These are phyloP conservation scores for Teratosphaeria epicoccoides DNA, from an alignment of 2,329 filamentous ascomycete species.

Conservation along the genomic window DNA sequence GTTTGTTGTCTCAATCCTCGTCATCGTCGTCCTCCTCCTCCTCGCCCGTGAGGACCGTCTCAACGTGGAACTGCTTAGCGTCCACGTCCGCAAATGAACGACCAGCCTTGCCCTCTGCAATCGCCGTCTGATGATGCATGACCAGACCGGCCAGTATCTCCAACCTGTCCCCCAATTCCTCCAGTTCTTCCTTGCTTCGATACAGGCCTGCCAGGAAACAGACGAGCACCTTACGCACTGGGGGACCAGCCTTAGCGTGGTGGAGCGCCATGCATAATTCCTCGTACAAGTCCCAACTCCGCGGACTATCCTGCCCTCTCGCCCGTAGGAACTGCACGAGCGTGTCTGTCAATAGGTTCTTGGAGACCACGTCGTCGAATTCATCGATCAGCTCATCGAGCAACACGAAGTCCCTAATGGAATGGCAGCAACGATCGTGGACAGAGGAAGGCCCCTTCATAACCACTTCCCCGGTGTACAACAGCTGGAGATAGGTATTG, in stretches of 20 bases:
- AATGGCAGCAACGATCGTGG: too few relatives aligned
- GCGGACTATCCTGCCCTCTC: too few relatives aligned
- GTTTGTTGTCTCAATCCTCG: too few relatives aligned
- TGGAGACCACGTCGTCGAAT: not conserved
- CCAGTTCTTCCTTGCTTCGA: not conserved
- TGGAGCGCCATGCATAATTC: too few relatives aligned
- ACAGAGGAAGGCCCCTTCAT: not conserved
- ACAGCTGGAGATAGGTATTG: not conserved
- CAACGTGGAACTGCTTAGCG: not conserved
- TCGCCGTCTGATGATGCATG: not conserved
- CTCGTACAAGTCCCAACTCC: not conserved
- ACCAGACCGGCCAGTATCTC: not conserved
- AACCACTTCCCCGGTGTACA: not conserved
- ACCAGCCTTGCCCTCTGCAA: not conserved
- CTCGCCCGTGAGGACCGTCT: too few relatives aligned
- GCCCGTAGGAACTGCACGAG: not conserved
- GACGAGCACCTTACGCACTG: not conserved
- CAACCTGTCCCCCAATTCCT: not conserved
- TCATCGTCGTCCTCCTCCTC: not conserved
- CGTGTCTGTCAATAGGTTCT: not conserved
- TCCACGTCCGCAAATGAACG: not conserved
- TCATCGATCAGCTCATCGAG: not conserved
- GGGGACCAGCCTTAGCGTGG: too few relatives aligned
- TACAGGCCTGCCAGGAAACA: not conserved
- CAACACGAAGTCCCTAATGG: not conserved